Conservation (phyloP, 345 rosid genomes). For the Brassica rapa region DNA sequence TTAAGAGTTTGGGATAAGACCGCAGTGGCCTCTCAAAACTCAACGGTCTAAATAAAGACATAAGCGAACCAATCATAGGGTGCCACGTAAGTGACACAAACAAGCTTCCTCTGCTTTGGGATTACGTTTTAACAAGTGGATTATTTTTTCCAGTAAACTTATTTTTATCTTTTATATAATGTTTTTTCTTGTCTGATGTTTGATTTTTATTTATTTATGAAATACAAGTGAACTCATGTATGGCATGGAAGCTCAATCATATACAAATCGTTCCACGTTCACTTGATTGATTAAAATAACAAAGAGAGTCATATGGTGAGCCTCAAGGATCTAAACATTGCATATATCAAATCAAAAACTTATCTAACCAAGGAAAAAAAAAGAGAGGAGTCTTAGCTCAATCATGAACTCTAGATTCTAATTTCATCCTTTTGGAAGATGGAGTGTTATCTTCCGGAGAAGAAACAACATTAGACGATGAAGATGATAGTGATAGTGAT, state of each 20-base stretch:
- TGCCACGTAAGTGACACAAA: slow-evolving; percentile 20
- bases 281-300: not conserved
- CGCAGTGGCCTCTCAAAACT: not conserved
- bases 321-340: slow-evolving; percentile 3
- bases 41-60: slow-evolving; percentile 26
- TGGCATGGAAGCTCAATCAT: slow-evolving; percentile 1
- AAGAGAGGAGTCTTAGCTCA: too few species aligned
- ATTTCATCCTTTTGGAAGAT: slow-evolving; percentile 29
- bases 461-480: slow-evolving; percentile 7
- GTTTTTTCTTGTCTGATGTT: not conserved
- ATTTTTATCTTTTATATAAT: not conserved
- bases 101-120: not conserved
- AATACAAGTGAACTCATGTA: slow-evolving; percentile 5
- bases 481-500: slow-evolving; percentile 1
- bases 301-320: not conserved
- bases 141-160: not conserved
- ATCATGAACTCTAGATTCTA: not conserved
- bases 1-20: slow-evolving; percentile 31
- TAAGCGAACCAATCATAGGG: not conserved
- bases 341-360: not conserved
- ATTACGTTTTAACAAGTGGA: not conserved
- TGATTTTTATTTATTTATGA: not conserved
- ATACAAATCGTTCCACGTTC: not conserved
- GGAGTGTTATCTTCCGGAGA: not conserved
- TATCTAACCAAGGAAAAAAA: not conserved